A percentile compares a stretch with the other conserved stretches of the same genome.
phyloP scores from a whole-genome alignment of 1,139 yeast genomes.

The Insectozyma bohioensis region DNA sequence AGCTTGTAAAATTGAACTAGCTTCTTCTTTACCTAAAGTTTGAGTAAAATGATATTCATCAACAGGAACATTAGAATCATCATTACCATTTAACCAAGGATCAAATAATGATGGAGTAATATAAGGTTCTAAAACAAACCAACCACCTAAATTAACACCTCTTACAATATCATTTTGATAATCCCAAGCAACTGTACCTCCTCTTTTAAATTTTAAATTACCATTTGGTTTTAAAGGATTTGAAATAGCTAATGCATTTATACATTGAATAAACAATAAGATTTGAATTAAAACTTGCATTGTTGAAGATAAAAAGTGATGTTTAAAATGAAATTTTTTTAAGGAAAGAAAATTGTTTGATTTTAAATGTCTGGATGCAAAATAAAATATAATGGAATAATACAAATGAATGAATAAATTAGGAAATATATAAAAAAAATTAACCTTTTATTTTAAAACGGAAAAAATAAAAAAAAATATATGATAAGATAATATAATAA shows the following conservation, averaged over 20 bases:
- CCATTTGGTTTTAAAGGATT: background rate
- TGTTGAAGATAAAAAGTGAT: no score
- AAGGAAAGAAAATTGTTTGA: no score
- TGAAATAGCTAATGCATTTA: conserved; percentile 1
- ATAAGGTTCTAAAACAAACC: conserved; percentile 84
- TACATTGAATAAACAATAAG: background rate
- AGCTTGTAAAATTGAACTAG: conserved; percentile 47
- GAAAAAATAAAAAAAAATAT: no score
- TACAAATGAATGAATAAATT: no score
- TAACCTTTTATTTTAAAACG: no score
- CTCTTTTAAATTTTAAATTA: conserved; percentile 5
- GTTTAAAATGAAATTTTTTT: no score
- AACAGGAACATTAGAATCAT: conserved; percentile 56
- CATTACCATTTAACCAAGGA: conserved; percentile 25
- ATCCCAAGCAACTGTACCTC: conserved; percentile 31
- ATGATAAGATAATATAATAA: no score
- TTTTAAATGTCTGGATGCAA: no score
- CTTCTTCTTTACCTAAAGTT: conserved; percentile 60
- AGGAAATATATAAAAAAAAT: no score
- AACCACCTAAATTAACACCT: conserved; percentile 90
- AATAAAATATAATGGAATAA: no score
- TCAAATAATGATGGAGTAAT: conserved; percentile 83
- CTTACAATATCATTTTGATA: conserved; percentile 53
- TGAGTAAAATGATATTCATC: conserved; percentile 81
- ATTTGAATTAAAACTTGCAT: no score